Evolutionary conservation across 768 basidiomycete species (phyloP).

Genomic region (Lentinula guzmanii): DNA sequence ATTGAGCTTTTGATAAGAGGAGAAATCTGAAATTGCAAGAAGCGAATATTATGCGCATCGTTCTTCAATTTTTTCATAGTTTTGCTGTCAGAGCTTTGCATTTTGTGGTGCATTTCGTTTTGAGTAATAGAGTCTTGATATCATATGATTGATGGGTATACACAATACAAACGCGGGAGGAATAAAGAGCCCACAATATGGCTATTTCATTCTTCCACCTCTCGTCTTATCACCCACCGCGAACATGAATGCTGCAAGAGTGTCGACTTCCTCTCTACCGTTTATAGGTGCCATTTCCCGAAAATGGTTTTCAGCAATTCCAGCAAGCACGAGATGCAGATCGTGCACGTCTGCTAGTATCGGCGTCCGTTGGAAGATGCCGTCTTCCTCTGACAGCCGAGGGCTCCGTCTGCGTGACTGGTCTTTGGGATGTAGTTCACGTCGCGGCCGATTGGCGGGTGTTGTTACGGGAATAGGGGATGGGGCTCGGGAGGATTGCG

Average conservation of each 20-base stretch:
- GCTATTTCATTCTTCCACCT: background rate
- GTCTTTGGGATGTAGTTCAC: constrained; percentile 60
- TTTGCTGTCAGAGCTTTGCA: no score
- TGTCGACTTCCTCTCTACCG: constrained; percentile 70
- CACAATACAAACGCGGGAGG: no score
- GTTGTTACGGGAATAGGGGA: constrained; percentile 45
- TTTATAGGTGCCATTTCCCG: constrained; percentile 44
- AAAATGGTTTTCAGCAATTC: constrained; percentile 71
- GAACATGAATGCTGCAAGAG: constrained; percentile 76
- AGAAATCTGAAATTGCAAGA: no score
- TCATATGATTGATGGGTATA: no score
- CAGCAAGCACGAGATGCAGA: constrained; percentile 59
- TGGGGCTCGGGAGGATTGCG: constrained; percentile 40
- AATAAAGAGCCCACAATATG: no score
- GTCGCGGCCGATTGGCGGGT: constrained; percentile 66
- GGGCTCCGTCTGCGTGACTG: constrained; percentile 62
- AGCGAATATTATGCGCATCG: no score
- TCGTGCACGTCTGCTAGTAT: constrained; percentile 68
- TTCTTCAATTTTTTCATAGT: no score
- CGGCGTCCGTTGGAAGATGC: constrained; percentile 45
- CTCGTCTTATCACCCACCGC: constrained; percentile 46
- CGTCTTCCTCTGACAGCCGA: constrained; percentile 61
- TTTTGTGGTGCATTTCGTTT: no score
- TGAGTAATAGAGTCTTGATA: no score
- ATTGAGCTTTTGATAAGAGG: no score